Evolutionary conservation across 164 flowering plant species (phyloP).

Genomic region (Tetrastigma voinierianum): DNA sequence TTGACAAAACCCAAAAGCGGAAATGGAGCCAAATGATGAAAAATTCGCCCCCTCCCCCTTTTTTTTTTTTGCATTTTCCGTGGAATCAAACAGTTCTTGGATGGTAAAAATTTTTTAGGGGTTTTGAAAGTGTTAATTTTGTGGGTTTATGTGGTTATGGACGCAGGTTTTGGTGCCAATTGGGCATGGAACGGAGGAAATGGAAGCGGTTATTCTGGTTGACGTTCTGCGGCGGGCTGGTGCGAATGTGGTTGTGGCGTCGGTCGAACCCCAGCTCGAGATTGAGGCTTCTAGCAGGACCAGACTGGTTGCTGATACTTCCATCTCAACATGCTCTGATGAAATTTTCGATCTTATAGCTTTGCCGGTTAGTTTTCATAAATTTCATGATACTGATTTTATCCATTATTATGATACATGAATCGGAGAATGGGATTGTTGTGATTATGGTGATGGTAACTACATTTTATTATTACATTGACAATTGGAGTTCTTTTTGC

Average conservation of each 20-base stretch:
- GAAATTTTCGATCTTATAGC: constrained; percentile 76
- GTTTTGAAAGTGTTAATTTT: neutral
- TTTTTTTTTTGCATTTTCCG: too few relatives aligned
- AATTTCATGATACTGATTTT: neutral
- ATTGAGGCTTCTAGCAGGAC: constrained; percentile 67
- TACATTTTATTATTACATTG: neutral
- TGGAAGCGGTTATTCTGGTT: constrained; percentile 78
- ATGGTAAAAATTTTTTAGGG: neutral
- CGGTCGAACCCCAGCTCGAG: constrained; percentile 79
- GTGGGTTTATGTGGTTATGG: neutral
- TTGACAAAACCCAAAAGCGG: neutral
- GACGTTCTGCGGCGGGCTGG: constrained; percentile 86
- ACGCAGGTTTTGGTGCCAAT: constrained; percentile 81
- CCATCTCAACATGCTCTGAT: constrained; percentile 52
- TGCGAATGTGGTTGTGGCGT: constrained; percentile 77
- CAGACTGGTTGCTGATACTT: constrained; percentile 71
- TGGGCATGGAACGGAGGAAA: constrained; percentile 86
- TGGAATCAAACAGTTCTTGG: neutral
- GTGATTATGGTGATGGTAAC: neutral
- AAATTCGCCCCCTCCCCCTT: too few relatives aligned
- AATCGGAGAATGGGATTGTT: neutral
- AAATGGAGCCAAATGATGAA: too few relatives aligned
- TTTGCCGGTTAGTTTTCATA: constrained; percentile 61
- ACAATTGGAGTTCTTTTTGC: neutral
- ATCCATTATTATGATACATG: too few relatives aligned